These are phyloP conservation scores for Fraxinus dipetala DNA, from an alignment of 305 asterid genomes.

Conservation along the genomic window DNA sequence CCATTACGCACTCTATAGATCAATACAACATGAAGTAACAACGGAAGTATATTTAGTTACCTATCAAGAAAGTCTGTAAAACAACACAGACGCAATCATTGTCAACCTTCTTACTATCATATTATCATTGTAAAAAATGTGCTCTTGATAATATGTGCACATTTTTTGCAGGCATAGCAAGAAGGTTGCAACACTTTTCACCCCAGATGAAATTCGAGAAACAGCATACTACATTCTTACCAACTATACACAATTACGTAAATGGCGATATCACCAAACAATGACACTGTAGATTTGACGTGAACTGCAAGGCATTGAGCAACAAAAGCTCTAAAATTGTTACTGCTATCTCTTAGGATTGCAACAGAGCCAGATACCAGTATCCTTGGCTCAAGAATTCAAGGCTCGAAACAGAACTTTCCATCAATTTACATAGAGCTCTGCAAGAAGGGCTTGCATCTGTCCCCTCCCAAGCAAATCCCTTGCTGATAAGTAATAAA, in stretches of 20 bases:
- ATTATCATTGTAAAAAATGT: no score
- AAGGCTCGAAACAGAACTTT: not conserved
- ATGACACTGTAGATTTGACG: not conserved
- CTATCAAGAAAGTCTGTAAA: not conserved
- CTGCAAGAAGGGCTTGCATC: not conserved
- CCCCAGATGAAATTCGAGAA: not conserved
- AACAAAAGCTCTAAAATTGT: not conserved
- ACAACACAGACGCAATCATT: not conserved
- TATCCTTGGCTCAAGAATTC: not conserved
- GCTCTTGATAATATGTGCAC: no score
- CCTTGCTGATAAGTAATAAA: constrained; percentile 77
- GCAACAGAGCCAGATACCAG: not conserved
- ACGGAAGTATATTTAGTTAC: not conserved
- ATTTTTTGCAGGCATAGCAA: not conserved
- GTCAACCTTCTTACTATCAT: no score
- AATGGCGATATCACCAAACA: not conserved
- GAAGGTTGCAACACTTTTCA: not conserved
- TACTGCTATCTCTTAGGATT: not conserved
- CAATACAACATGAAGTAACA: not conserved
- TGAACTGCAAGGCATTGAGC: not conserved
- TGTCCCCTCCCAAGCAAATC: constrained; percentile 6
- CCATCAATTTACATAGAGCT: not conserved
- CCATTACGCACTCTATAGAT: not conserved
- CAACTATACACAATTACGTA: not conserved
- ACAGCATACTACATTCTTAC: not conserved